Base-by-base conservation (phyloP, 805 yeast genomes). In the Dipodascopsis tothii region DNA sequence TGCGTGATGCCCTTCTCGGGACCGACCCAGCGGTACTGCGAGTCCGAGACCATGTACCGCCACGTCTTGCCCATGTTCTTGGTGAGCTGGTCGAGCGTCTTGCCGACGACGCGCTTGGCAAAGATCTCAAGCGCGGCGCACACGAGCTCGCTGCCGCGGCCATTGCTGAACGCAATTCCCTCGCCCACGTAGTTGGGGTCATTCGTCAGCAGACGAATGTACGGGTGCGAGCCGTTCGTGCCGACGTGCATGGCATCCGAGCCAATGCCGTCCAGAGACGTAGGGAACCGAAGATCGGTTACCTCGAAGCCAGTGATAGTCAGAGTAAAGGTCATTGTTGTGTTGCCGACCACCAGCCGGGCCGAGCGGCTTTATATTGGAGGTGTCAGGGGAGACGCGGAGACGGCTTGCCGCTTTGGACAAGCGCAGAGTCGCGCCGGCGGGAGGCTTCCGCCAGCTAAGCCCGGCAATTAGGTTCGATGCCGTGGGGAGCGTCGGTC, bases 1-100 rank as follows among this genome's bases (percentile, higher is more conserved):
- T 68, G 72, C 30, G 64, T 64, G 20, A 64, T 65, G 18, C 71
- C 68, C 46, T 68, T 66, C 47, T 68, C 72, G n/a, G 72, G 72
- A 6, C 72, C 72, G 41, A 68, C 57, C 72, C 72, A 68, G 42
- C 72, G 63, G 46, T 65, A 59, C 48, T 67, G 71, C 20, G 66
- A 59, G 46, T 68, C 72, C 9, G 62, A 53, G 14, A 68, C 69
- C 47, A 68, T 57, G 43, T 62, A 58, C 44, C 63, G 58, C 71
- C 71, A 68, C 11, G 70, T 66, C 16, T 56, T 59, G 5, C 71
- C 72, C 57, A 68, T 63, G 45, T 68, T 62, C n/a, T 48, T 44
- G 19, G 65, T 60, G 40, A 68, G 55, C 16, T 57, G 56, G 17
- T 53, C 60, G 34, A 67, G 56, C 5, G 54, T 46, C 41, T 64